phyloP scores from a whole-genome alignment of 345 rosid species.

The Pistacia integerrima region DNA sequence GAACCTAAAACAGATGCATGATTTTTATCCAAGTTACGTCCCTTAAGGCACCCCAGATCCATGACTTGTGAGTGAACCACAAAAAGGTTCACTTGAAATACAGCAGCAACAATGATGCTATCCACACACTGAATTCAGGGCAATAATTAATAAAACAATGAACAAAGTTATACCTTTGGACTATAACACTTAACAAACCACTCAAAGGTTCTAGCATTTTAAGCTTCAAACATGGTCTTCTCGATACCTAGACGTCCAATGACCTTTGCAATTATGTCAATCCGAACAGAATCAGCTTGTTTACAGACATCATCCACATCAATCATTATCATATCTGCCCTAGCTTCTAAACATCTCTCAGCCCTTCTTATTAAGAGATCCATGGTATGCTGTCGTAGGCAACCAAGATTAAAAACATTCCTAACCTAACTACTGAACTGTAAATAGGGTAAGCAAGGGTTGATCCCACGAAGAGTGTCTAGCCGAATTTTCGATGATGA shows the following conservation, averaged over 20 bases:
- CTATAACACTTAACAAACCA: conserved; percentile 87
- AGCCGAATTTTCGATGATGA: too few relatives aligned
- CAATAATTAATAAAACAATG: conserved; percentile 7
- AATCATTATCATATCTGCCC: conserved; percentile 93
- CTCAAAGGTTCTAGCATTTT: conserved; percentile 65
- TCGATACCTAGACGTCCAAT: conserved; percentile 85
- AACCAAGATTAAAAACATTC: too few relatives aligned
- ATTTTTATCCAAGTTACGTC: conserved; percentile 59
- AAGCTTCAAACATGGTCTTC: conserved; percentile 95
- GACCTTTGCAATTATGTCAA: conserved; percentile 77
- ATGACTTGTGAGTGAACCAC: conserved; percentile 91
- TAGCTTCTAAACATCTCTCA: conserved; percentile 94
- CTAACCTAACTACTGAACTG: too few relatives aligned
- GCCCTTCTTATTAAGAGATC: conserved; percentile 87
- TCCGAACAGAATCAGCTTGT: conserved; percentile 65
- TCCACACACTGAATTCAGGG: conserved; percentile 10
- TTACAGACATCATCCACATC: conserved; percentile 88
- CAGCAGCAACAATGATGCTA: not conserved
- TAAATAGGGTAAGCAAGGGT: too few relatives aligned
- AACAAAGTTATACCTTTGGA: conserved; percentile 54
- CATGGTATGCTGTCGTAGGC: too few relatives aligned
- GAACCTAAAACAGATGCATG: conserved; percentile 57
- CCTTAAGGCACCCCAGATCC: conserved; percentile 85
- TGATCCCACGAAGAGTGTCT: too few relatives aligned
- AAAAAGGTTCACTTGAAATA: conserved; percentile 81